Conservation (phyloP, 345 rosid genomes). For the Eutrema japonicum region DNA sequence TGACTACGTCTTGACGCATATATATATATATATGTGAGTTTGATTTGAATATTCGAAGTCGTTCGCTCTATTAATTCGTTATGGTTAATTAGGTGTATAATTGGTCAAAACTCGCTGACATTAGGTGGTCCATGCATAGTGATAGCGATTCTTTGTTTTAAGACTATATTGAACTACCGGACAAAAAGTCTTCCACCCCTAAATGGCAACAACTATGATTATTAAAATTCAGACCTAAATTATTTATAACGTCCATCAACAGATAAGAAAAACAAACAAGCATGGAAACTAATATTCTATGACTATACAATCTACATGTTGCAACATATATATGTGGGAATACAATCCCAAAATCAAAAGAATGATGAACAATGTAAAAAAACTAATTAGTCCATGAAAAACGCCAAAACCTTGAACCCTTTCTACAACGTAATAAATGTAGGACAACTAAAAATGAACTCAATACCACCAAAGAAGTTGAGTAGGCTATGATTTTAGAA, state of each 20-base stretch:
- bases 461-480: no score
- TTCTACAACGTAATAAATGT: no score
- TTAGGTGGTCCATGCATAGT: conserved; percentile 26
- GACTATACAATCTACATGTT: not conserved
- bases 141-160: not conserved
- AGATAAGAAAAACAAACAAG: not conserved
- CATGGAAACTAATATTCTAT: not conserved
- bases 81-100: conserved; percentile 3
- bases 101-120: conserved; percentile 14
- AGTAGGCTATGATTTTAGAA: not conserved
- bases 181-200: not conserved
- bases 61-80: conserved; percentile 3
- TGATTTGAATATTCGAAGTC: not conserved
- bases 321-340: not conserved
- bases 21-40: not conserved
- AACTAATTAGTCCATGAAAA: not conserved
- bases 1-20: not conserved
- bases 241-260: conserved; percentile 2
- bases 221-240: not conserved
- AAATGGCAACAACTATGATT: not conserved
- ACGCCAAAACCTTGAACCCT: not conserved
- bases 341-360: not conserved
- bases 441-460: no score
- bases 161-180: conserved; percentile 9
- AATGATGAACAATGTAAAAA: not conserved